Percentiles rank a stretch among this genome's conserved stretches.
These are phyloP conservation scores for Penicillium glabrum DNA, from an alignment of 2,329 filamentous ascomycete genomes.

Conservation along the genomic window DNA sequence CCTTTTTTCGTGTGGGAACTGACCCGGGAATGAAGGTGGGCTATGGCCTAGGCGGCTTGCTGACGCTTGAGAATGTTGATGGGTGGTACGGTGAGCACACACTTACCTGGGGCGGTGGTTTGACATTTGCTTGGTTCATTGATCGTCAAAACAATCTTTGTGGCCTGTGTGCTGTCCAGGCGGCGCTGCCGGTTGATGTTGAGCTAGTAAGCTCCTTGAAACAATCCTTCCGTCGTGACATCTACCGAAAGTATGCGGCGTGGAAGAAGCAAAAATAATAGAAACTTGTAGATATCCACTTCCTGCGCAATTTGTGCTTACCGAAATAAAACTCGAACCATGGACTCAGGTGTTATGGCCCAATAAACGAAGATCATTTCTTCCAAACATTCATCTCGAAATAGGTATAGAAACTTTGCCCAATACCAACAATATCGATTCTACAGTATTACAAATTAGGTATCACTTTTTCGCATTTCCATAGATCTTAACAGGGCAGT, in stretches of 20 bases:
- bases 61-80: constrained; percentile 43
- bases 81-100: constrained; percentile 48
- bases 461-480: too few species aligned
- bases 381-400: too few species aligned
- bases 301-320: not conserved
- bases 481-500: too few species aligned
- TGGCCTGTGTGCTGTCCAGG: constrained; percentile 43
- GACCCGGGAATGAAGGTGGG: constrained; percentile 34
- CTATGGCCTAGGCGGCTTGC: constrained; percentile 44
- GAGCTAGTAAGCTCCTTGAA: constrained; percentile 35
- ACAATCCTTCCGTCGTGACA: constrained; percentile 44
- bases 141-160: constrained; percentile 50
- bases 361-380: too few species aligned
- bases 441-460: too few species aligned
- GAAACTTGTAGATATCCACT: not conserved
- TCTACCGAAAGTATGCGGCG: constrained; percentile 41
- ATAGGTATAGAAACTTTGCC: too few species aligned
- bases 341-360: too few species aligned
- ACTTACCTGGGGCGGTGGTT: constrained; percentile 49
- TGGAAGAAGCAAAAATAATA: constrained; percentile 22
- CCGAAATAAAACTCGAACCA: too few species aligned
- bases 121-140: constrained; percentile 51
- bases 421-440: too few species aligned
- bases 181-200: constrained; percentile 36
- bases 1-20: constrained; percentile 40